A percentile compares a stretch with the other conserved stretches of the same genome.
Evolutionary conservation across 108 stramenopile species (phyloP).

Genomic region (Asterionellopsis glacialis): DNA sequence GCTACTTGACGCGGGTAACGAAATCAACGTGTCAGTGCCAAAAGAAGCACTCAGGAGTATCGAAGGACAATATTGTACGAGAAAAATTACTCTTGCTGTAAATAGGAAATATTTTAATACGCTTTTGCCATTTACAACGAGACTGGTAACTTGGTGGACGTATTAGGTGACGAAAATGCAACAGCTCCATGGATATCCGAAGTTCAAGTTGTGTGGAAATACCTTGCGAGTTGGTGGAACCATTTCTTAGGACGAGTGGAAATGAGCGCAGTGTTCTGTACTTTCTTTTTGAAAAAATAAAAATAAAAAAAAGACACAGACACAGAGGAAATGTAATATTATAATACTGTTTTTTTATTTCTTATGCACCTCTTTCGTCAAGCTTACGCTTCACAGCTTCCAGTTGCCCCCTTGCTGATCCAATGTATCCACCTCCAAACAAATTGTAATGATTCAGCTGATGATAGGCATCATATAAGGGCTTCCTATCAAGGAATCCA

Average conservation of each 20-base stretch:
- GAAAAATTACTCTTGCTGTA: no score
- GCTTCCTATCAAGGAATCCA: constrained; percentile 43
- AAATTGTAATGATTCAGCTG: constrained; percentile 62
- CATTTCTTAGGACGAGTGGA: constrained; percentile 19
- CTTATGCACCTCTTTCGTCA: constrained; percentile 1
- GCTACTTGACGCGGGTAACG: no score
- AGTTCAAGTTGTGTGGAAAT: constrained; percentile 16
- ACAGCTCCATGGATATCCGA: constrained; percentile 27
- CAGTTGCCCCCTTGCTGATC: constrained; percentile 29
- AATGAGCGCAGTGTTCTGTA: no score
- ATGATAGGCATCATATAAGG: constrained; percentile 57
- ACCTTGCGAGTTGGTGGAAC: constrained; percentile 27
- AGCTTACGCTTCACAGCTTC: constrained; percentile 34
- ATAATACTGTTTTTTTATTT: no score
- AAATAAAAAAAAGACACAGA: no score
- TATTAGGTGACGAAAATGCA: constrained; percentile 13
- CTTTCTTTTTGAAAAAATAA: no score
- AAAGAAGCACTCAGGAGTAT: no score
- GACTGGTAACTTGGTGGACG: constrained; percentile 17
- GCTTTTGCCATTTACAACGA: constrained; percentile 31
- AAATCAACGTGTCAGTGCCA: no score
- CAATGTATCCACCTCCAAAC: constrained; percentile 49
- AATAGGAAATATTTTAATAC: no score
- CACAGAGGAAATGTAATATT: no score
- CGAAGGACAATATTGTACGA: no score